Percentiles rank a stretch among this genome's conserved stretches.
phyloP scores from a whole-genome alignment of 2,329 filamentous ascomycete genomes.

The Oidium heveae region DNA sequence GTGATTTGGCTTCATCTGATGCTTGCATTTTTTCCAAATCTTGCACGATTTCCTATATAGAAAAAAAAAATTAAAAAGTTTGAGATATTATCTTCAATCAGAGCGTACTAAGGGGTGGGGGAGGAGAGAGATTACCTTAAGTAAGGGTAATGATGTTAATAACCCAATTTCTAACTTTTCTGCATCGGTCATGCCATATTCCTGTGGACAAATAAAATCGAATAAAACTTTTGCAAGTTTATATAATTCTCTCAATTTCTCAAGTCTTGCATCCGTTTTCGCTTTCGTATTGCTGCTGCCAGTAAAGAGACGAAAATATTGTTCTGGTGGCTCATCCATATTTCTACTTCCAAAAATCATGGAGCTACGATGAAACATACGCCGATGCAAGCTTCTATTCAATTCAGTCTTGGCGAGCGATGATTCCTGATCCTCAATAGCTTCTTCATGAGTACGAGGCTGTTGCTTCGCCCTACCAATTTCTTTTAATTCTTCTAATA shows the following conservation, averaged over 20 bases:
- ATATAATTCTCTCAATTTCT: constrained; percentile 79
- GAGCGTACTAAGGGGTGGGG: not conserved
- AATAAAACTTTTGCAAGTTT: constrained; percentile 85
- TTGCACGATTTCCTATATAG: constrained; percentile 59
- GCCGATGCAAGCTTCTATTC: constrained; percentile 15
- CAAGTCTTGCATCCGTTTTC: constrained; percentile 63
- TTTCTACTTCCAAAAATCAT: constrained; percentile 28
- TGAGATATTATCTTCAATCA: constrained; percentile 1
- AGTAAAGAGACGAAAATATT: constrained; percentile 76
- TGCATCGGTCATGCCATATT: constrained; percentile 84
- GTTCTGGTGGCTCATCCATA: constrained; percentile 24
- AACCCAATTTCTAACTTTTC: constrained; percentile 98
- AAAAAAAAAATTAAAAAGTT: not conserved
- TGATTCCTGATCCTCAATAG: constrained; percentile 5
- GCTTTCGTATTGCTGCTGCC: constrained; percentile 49
- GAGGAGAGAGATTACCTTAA: constrained; percentile 22
- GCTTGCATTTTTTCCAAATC: constrained; percentile 95
- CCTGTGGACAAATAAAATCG: constrained; percentile 94
- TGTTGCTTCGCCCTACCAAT: constrained; percentile 9
- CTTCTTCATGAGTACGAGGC: constrained; percentile 8
- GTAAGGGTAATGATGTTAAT: constrained; percentile 70
- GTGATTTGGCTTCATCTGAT: constrained; percentile 76
- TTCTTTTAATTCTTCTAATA: constrained; percentile 12
- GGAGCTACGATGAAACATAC: constrained; percentile 34
- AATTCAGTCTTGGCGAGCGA: constrained; percentile 9